Evolutionary conservation across 495 filamentous ascomycete species (phyloP).

Genomic region (Pseudoneurospora amorphoporcata): DNA sequence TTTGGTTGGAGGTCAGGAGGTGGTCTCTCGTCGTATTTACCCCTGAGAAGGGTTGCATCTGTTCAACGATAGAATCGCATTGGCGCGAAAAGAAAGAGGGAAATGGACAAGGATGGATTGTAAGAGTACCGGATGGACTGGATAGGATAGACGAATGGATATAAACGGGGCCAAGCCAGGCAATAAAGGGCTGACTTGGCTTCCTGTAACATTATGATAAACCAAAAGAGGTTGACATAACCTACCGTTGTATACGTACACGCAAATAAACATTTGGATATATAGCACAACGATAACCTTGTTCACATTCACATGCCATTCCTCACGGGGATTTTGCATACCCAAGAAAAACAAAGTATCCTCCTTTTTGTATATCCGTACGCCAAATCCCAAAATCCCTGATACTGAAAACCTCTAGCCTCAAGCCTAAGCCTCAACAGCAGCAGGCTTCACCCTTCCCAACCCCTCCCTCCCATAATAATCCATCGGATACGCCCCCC

Average conservation of each 20-base stretch:
- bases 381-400: not conserved
- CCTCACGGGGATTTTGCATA: not conserved
- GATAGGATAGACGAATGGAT: not conserved
- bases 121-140: not conserved
- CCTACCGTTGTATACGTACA: not conserved
- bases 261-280: not conserved
- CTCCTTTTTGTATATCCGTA: not conserved
- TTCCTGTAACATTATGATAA: not conserved
- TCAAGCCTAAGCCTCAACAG: not conserved
- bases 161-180: not conserved
- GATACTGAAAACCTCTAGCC: not conserved
- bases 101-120: not conserved
- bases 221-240: not conserved
- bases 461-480: slow-evolving; percentile 91
- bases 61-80: not conserved
- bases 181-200: not conserved
- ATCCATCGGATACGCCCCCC: slow-evolving; percentile 91
- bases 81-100: not conserved
- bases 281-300: not conserved
- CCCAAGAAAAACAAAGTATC: not conserved
- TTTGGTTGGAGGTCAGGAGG: not conserved
- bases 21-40: not conserved
- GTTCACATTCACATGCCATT: not conserved
- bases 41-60: not conserved
- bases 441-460: slow-evolving; percentile 56